Evolutionary conservation across 345 rosid genomes (phyloP).

Genomic region (Arabis hirsuta): DNA sequence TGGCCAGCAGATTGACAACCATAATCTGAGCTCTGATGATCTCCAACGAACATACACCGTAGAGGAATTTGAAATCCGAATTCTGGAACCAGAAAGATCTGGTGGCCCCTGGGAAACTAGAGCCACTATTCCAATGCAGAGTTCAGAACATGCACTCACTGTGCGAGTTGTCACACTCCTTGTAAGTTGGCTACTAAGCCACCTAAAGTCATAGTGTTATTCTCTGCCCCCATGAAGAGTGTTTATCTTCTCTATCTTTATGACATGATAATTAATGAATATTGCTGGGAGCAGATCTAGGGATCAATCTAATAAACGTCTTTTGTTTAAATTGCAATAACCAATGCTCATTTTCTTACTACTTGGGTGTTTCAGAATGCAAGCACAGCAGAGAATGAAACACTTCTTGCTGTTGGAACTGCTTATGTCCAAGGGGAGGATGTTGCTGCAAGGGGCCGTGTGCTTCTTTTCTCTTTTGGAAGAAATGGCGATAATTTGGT

Average conservation of each 20-base stretch:
- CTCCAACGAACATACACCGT: conserved; percentile 71
- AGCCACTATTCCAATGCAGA: conserved; percentile 96
- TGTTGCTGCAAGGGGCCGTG: conserved; percentile 98
- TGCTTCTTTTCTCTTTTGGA: conserved; percentile 78
- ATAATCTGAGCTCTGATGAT: conserved; percentile 76
- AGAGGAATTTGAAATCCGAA: conserved; percentile 92
- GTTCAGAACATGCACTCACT: conserved; percentile 90
- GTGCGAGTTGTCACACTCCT: conserved; percentile 86
- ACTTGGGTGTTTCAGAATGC: conserved; percentile 63
- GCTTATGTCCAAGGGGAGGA: conserved; percentile 99
- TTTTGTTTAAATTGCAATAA: conserved; percentile 20
- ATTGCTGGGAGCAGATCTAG: conserved; percentile 11
- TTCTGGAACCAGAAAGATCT: conserved; percentile 82
- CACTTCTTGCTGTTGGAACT: conserved; percentile 91
- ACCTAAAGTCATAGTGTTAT: conserved; percentile 17
- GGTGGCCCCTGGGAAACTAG: conserved; percentile 94
- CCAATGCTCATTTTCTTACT: conserved; percentile 29
- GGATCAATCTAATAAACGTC: conserved; percentile 19
- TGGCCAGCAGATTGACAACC: conserved; percentile 89
- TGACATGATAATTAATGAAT: conserved; percentile 18
- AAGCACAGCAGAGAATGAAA: conserved; percentile 80
- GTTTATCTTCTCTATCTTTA: conserved; percentile 26
- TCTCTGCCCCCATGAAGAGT: conserved; percentile 25
- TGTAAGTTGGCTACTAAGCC: conserved; percentile 60
- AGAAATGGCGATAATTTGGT: conserved; percentile 71